Conservation (phyloP, 345 rosid genomes). For the Hibiscus mutabilis region DNA sequence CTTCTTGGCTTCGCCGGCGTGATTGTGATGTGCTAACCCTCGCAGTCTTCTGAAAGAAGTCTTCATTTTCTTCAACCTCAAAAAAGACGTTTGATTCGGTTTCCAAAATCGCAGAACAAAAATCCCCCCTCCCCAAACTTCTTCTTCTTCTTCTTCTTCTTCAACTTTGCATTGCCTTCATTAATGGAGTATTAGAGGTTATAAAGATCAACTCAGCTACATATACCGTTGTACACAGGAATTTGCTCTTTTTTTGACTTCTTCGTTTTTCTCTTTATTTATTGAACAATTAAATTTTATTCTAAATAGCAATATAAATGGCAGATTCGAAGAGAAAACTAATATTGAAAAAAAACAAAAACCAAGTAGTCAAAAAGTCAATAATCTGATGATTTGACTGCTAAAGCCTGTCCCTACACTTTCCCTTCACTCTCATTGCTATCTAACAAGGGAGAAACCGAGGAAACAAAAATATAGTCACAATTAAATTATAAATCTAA, state of each 20-base stretch:
- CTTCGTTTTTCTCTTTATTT: not conserved
- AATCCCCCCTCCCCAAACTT: not conserved
- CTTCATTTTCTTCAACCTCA: constrained; percentile 33
- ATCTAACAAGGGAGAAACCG: no score
- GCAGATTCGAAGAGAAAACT: not conserved
- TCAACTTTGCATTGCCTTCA: not conserved
- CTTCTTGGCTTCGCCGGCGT: constrained; percentile 33
- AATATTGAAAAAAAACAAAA: not conserved
- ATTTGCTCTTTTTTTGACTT: not conserved
- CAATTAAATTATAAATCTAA: no score
- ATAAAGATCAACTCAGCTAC: not conserved
- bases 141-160: not conserved
- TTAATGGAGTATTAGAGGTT: not conserved
- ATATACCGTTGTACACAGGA: not conserved
- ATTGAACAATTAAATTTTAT: not conserved
- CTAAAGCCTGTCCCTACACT: no score
- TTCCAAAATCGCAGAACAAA: not conserved
- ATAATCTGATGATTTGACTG: not conserved
- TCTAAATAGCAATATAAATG: not conserved
- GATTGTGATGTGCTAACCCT: constrained; percentile 49
- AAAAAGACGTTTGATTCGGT: not conserved
- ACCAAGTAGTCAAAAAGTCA: not conserved
- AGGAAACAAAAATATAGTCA: no score
- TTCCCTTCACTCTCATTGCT: not conserved
- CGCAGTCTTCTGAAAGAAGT: constrained; percentile 64